Evolutionary conservation across 169 alveolate genomes (phyloP), one percentile per base, ranked within the genome.

Genomic region (Babesia caballi): DNA sequence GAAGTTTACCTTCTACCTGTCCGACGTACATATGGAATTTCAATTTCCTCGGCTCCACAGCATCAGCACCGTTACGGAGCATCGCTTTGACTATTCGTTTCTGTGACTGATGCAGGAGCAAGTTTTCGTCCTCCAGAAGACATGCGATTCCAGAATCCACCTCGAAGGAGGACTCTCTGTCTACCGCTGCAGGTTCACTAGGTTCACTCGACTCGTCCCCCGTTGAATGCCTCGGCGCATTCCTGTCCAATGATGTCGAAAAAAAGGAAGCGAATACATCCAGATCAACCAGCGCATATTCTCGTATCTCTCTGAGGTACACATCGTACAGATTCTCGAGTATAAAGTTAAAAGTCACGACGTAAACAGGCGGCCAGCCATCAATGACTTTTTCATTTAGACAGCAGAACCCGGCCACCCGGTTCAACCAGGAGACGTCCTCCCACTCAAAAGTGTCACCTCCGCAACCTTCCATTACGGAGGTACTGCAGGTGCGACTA

Each of bases 401-500:
- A 63, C 60, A 63, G 44, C 73, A 63, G 73, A 63, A 63, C 73
- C 73, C 44, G 17, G 59, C 73, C 15, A 63, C 33, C 52, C 46
- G 61, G 2, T 41, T 19, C 33, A 63, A 21, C 73, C 58, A 63
- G 33, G 25, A 23, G 32, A 44, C 12, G 17, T 25, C 27, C 4
- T 47, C 73, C 73, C 73, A 63, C 5, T 14, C 14, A 15, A 7
- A 9, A 0, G 3, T 41, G 21, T 49, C 50, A 12, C 15, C 32
- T 9, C 14, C 58, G 38, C 27, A 8, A 32, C 30, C 47, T 32
- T 49, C 73, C 73, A 63, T 63, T 11, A 35, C n/a, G 49, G 38
- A n/a, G 6, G 28, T 0, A 7, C 30, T 4, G 2, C 0, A 23
- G 15, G 19, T 56, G 49, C 49, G 47, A 17, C 66, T 30, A 8